phyloP scores from a whole-genome alignment of 1,139 yeast species.

The Hyphopichia fennica region DNA sequence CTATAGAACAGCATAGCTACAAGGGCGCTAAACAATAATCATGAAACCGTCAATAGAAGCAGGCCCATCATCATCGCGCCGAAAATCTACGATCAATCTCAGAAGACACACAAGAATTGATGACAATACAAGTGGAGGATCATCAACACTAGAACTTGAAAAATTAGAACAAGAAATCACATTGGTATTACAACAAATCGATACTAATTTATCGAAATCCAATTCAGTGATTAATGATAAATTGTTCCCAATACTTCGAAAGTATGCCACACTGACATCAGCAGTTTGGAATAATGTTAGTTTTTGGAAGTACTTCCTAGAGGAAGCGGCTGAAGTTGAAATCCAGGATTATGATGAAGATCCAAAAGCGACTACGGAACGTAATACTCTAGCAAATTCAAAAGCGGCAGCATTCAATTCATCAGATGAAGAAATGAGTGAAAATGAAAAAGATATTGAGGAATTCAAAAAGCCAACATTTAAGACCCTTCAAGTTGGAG shows the following conservation, averaged over 20 bases:
- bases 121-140: constrained; percentile 19
- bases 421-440: constrained; percentile 13
- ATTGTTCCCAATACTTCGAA: constrained; percentile 60
- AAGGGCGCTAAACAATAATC: no score
- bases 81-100: constrained; percentile 29
- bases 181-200: constrained; percentile 74
- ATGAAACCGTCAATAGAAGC: neutral
- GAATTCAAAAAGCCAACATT: constrained; percentile 22
- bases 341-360: constrained; percentile 58
- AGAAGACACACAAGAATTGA: constrained; percentile 8
- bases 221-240: constrained; percentile 63
- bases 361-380: constrained; percentile 14
- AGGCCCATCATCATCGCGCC: constrained; percentile 11
- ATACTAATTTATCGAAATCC: constrained; percentile 64
- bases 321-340: constrained; percentile 72
- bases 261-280: constrained; percentile 55
- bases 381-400: constrained; percentile 10
- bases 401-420: constrained; percentile 10
- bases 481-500: constrained; percentile 17
- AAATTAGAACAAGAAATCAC: constrained; percentile 81
- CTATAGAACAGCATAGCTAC: no score
- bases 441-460: constrained; percentile 6
- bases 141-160: constrained; percentile 59
- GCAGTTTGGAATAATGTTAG: constrained; percentile 61
- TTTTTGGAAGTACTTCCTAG: constrained; percentile 77